Evolutionary conservation across 805 yeast species (phyloP), one percentile per base, ranked within the genome.

Genomic region (Brettanomyces bruxellensis): DNA sequence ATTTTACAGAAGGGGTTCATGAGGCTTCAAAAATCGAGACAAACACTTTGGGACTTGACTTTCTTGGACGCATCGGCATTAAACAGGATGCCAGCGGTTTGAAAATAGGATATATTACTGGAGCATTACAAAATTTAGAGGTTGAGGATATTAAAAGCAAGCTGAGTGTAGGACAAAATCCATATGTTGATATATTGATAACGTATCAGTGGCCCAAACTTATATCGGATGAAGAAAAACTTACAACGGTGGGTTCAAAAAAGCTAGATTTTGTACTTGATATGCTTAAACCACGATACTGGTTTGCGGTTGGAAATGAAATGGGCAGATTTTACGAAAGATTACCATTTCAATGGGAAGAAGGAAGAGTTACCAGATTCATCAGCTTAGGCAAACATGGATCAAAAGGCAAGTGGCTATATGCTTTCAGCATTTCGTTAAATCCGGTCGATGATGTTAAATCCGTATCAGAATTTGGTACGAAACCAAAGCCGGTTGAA

Each of bases 311-410:
- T 24, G 86, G 86, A 0, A 61, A 71, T 40, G 68, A 70, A 12
- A 43, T 58, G 1, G 78, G 80, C 0, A 65, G 66, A 37, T 78
- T 71, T 55, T 65, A 68, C 50, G 88, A 85, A 54, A 64, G 76
- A 48, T 58, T 65, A 23, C 80, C 87, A 1, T 80, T 86, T 56
- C 52, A 66, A 44, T 82, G 87, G 87, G 61, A 62, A 18, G 68
- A 66, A 3, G 69, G 63, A 0, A 55, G 69, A 12, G 56, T 72
- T 1, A 76, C 88, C 0, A 67, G 95, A 45, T 83, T 83, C 54
- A 72, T 86, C 13, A 79, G 88, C 57, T 59, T 86, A 42, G 84
- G 78, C 0, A 68, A 70, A 43, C 83, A 71, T 59, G 83, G 81
- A 0, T 34, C 39, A 13, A 69, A 70, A 8, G 72, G 67, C 3